Conservation (phyloP, 2,329 filamentous ascomycete species). For the Venturia asperata region DNA sequence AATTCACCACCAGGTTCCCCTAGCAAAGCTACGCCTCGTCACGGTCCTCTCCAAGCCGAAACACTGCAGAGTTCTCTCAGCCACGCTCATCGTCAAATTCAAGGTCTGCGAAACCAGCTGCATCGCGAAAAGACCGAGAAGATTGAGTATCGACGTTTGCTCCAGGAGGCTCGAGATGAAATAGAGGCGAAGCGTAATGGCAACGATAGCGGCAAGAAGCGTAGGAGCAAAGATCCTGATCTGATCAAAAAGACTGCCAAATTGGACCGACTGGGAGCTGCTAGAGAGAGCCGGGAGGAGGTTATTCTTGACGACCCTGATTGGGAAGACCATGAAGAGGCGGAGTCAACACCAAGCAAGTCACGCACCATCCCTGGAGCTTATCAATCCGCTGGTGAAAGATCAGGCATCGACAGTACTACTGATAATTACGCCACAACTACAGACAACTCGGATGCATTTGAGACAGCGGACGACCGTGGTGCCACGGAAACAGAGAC, state of each 20-base stretch:
- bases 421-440: constrained; percentile 73
- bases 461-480: constrained; percentile 72
- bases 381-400: constrained; percentile 29
- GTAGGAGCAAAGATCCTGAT: constrained; percentile 48
- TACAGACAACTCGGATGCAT: constrained; percentile 61
- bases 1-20: constrained; percentile 87
- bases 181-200: constrained; percentile 58
- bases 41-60: constrained; percentile 88
- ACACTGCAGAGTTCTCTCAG: constrained; percentile 89
- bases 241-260: constrained; percentile 66
- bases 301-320: constrained; percentile 72
- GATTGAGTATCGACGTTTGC: constrained; percentile 86
- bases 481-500: constrained; percentile 73
- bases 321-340: constrained; percentile 76
- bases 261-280: constrained; percentile 66
- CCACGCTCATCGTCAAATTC: constrained; percentile 93
- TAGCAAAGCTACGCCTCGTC: constrained; percentile 82
- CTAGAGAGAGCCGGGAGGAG: constrained; percentile 68
- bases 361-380: constrained; percentile 26
- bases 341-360: constrained; percentile 48
- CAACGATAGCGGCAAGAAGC: constrained; percentile 45
- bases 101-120: constrained; percentile 88
- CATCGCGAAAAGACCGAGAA: constrained; percentile 99
- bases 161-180: constrained; percentile 92
- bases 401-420: constrained; percentile 36